Conservation (phyloP, 495 filamentous ascomycete genomes). For the Hypoxylon rickii region DNA sequence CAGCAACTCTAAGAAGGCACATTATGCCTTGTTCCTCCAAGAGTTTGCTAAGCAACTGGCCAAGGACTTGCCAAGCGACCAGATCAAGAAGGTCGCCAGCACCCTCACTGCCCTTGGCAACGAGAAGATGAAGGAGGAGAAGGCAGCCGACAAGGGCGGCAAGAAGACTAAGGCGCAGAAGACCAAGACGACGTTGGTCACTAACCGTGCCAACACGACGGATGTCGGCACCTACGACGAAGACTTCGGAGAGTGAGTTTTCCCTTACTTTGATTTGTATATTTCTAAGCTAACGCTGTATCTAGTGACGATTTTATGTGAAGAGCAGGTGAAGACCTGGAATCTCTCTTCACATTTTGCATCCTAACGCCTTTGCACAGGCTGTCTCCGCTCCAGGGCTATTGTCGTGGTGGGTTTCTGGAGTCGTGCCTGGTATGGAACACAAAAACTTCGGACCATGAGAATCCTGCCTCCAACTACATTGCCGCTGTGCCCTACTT, state of each 20-base stretch:
- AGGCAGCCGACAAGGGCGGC: constrained; percentile 86
- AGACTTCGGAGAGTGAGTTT: constrained; percentile 76
- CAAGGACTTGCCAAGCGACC: constrained; percentile 84
- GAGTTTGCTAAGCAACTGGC: constrained; percentile 86
- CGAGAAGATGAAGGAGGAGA: constrained; percentile 99
- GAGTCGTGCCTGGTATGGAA: constrained; percentile 12
- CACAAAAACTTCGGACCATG: too few relatives aligned
- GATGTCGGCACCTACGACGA: constrained; percentile 78
- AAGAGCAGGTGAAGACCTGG: constrained; percentile 24
- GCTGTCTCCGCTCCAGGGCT: constrained; percentile 1
- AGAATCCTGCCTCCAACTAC: too few relatives aligned
- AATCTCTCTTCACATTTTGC: constrained; percentile 10
- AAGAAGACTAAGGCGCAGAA: constrained; percentile 97
- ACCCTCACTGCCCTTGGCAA: constrained; percentile 83
- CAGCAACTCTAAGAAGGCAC: constrained; percentile 79
- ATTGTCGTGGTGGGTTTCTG: constrained; percentile 1
- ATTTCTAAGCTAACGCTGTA: constrained; percentile 26
- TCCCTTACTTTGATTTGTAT: neutral
- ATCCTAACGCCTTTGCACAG: neutral
- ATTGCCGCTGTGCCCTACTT: too few relatives aligned
- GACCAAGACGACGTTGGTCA: constrained; percentile 83
- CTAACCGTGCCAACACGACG: constrained; percentile 66
- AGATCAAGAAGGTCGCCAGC: constrained; percentile 94
- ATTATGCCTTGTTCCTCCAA: constrained; percentile 85
- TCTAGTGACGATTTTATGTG: constrained; percentile 58